Evolutionary conservation across 2,329 filamentous ascomycete genomes (phyloP).

Genomic region (Chlorencoelia australis): DNA sequence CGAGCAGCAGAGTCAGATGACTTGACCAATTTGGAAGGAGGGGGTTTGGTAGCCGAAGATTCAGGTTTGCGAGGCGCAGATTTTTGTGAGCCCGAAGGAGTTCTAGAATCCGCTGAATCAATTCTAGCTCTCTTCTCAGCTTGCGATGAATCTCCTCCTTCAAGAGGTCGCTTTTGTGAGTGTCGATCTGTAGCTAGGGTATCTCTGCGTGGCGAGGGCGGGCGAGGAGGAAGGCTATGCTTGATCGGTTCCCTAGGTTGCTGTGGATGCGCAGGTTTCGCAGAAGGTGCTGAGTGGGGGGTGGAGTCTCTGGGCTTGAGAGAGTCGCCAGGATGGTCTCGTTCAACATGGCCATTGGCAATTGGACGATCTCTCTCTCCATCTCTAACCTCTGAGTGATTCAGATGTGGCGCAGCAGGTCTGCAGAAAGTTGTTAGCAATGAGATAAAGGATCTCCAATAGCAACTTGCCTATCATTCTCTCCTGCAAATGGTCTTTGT

Average conservation of each 20-base stretch:
- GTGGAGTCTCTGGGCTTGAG: slow-evolving; percentile 1
- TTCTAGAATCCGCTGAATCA: slow-evolving; percentile 10
- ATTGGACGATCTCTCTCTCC: background rate
- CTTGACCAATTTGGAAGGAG: slow-evolving; percentile 11
- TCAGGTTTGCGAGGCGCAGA: slow-evolving; percentile 13
- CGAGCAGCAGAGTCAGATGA: slow-evolving; percentile 11
- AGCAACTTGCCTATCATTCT: too few relatives aligned
- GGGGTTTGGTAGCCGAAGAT: slow-evolving; percentile 11
- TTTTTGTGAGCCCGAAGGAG: slow-evolving; percentile 10
- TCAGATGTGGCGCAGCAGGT: background rate
- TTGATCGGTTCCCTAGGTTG: slow-evolving; percentile 13
- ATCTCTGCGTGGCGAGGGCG: slow-evolving; percentile 16
- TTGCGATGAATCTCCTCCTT: slow-evolving; percentile 16
- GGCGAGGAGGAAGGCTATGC: slow-evolving; percentile 21
- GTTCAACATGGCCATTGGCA: slow-evolving; percentile 3
- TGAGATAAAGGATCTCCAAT: too few relatives aligned
- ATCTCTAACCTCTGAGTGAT: background rate
- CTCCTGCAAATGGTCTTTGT: background rate
- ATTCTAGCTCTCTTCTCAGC: slow-evolving; percentile 24
- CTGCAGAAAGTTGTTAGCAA: too few relatives aligned
- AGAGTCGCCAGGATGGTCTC: too few relatives aligned
- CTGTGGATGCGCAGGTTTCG: slow-evolving; percentile 3
- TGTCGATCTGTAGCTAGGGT: slow-evolving; percentile 12
- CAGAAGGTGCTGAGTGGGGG: slow-evolving; percentile 2
- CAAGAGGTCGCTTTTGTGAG: slow-evolving; percentile 22